phyloP scores from a whole-genome alignment of 345 rosid species.

The Litchi chinensis region DNA sequence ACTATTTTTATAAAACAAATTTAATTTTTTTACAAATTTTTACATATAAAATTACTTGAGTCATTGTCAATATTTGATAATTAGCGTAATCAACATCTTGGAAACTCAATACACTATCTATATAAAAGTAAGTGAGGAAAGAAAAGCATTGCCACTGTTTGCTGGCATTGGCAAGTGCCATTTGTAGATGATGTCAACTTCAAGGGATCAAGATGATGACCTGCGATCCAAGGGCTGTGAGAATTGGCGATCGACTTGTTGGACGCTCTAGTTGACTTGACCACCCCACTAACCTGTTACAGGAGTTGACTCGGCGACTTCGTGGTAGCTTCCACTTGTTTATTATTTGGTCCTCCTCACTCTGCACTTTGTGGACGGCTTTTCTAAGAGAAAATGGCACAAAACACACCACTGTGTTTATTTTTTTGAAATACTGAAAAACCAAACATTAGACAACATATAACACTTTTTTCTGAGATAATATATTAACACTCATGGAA shows the following conservation, averaged over 20 bases:
- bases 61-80: no score
- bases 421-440: neutral
- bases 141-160: neutral
- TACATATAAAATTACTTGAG: no score
- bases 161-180: no score
- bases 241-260: neutral
- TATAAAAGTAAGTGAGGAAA: no score
- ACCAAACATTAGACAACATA: neutral
- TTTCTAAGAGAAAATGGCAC: neutral
- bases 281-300: neutral
- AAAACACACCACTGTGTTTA: neutral
- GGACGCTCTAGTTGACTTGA: neutral
- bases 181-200: neutral
- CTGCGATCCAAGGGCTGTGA: constrained; percentile 1
- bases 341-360: neutral
- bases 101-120: no score
- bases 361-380: neutral
- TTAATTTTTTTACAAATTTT: no score
- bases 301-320: neutral
- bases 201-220: neutral
- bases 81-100: no score
- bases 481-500: no score
- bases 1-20: no score
- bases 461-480: no score
- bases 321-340: neutral